A percentile compares a stretch with the other conserved stretches of the same genome.
Evolutionary conservation across 495 filamentous ascomycete species (phyloP).

Genomic region (Penicillium pulvis): DNA sequence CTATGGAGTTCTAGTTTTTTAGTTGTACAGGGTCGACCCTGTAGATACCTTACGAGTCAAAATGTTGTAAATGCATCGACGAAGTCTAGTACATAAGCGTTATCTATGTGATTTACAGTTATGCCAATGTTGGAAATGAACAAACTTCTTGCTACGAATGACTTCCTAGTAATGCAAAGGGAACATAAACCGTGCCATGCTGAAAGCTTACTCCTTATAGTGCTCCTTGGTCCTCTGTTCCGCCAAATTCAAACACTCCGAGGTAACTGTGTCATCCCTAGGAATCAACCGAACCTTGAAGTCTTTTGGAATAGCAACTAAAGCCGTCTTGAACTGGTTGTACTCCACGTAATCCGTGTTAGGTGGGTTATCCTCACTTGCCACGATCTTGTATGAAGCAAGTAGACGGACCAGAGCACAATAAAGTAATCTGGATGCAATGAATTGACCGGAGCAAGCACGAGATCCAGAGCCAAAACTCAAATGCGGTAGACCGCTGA

Average conservation of each 20-base stretch:
- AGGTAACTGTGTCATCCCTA: conserved; percentile 35
- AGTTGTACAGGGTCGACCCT: neutral
- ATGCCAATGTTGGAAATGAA: neutral
- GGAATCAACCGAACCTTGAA: conserved; percentile 56
- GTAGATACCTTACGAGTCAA: neutral
- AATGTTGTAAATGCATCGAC: no score
- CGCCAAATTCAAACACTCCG: conserved; percentile 39
- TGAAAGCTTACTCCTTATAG: conserved; percentile 38
- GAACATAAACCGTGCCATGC: neutral
- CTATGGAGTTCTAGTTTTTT: neutral
- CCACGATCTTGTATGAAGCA: conserved; percentile 52
- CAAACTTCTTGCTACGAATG: neutral
- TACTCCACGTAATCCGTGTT: conserved; percentile 62
- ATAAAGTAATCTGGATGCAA: conserved; percentile 54
- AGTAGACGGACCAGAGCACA: conserved; percentile 51
- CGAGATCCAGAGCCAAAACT: conserved; percentile 58
- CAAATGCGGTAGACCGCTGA: conserved; percentile 43
- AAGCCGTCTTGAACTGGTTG: conserved; percentile 55
- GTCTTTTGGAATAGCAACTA: conserved; percentile 56
- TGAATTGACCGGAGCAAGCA: conserved; percentile 53
- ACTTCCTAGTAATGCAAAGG: neutral
- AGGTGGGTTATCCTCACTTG: conserved; percentile 48
- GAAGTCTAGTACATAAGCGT: neutral
- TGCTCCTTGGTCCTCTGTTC: conserved; percentile 43
- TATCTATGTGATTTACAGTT: neutral